These are phyloP conservation scores for Phytophthora boehmeriae DNA, from an alignment of 352 stramenopile genomes.

Conservation along the genomic window DNA sequence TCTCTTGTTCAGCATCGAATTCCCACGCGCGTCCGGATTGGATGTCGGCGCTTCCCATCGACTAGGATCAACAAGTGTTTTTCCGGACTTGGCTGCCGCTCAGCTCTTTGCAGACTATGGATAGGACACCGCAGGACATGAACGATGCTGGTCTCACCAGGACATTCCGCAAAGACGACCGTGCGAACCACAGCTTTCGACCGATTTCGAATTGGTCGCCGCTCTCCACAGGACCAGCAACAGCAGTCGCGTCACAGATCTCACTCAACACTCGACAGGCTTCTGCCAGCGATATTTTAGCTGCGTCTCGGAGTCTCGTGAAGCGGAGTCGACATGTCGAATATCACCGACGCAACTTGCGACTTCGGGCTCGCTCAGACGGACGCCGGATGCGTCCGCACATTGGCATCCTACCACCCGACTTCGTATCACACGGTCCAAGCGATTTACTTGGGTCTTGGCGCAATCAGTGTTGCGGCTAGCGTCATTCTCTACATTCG, in stretches of 20 bases:
- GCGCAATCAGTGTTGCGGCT: conserved; percentile 30
- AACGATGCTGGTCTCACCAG: conserved; percentile 5
- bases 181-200: conserved; percentile 8
- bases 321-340: conserved; percentile 27
- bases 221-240: conserved; percentile 1
- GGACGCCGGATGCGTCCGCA: conserved; percentile 35
- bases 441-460: conserved; percentile 37
- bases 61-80: conserved; percentile 38
- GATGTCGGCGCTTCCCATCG: conserved; percentile 32
- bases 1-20: conserved; percentile 16
- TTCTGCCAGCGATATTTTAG: conserved; percentile 29
- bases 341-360: conserved; percentile 44
- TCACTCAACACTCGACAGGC: conserved; percentile 8
- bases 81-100: conserved; percentile 24
- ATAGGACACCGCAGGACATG: conserved; percentile 15
- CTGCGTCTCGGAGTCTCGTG: conserved; percentile 7
- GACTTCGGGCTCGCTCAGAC: conserved; percentile 39
- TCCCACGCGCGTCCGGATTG: background rate
- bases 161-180: conserved; percentile 31
- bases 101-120: conserved; percentile 18
- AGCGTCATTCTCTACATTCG: conserved; percentile 44
- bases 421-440: conserved; percentile 37
- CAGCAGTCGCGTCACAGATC: conserved; percentile 3
- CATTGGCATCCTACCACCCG: conserved; percentile 35
- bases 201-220: conserved; percentile 4